Evolutionary conservation across 768 basidiomycete genomes (phyloP).

Genomic region (Hygrocybe coccinea): DNA sequence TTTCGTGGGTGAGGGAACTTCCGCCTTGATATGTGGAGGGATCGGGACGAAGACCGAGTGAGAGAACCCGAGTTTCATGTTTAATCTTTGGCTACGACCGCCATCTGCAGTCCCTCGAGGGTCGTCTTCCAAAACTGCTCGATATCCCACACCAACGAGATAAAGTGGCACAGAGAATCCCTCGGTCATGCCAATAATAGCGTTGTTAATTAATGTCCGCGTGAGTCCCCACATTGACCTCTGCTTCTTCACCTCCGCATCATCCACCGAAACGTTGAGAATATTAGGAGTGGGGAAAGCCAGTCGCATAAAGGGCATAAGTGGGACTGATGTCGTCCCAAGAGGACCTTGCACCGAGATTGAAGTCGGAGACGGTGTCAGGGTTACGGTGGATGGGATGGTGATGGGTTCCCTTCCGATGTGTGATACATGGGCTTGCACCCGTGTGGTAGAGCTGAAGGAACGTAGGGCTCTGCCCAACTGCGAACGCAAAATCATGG

Average conservation of each 20-base stretch:
- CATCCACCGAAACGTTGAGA: conserved; percentile 53
- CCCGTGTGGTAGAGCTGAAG: conserved; percentile 48
- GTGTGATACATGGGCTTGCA: conserved; percentile 57
- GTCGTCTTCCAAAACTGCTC: conserved; percentile 80
- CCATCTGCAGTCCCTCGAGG: conserved; percentile 57
- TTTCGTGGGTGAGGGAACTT: conserved; percentile 78
- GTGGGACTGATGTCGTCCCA: conserved; percentile 43
- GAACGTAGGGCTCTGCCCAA: conserved; percentile 32
- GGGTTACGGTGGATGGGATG: conserved; percentile 39
- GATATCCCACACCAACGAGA: conserved; percentile 93
- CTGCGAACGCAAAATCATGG: conserved; percentile 25
- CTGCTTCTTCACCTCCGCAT: conserved; percentile 68
- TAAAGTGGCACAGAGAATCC: conserved; percentile 81
- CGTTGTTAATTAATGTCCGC: conserved; percentile 83
- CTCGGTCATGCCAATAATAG: conserved; percentile 82
- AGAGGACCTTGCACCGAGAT: conserved; percentile 44
- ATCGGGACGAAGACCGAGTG: conserved; percentile 82
- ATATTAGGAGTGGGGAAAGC: conserved; percentile 36
- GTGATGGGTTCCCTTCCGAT: conserved; percentile 58
- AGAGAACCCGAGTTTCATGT: conserved; percentile 90
- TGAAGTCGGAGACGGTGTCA: conserved; percentile 36
- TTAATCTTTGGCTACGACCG: conserved; percentile 62
- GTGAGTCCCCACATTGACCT: conserved; percentile 95
- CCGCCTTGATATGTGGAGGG: conserved; percentile 73
- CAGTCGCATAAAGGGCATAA: conserved; percentile 45